phyloP scores from a whole-genome alignment of 805 yeast species.

The Saturnispora hagleri region DNA sequence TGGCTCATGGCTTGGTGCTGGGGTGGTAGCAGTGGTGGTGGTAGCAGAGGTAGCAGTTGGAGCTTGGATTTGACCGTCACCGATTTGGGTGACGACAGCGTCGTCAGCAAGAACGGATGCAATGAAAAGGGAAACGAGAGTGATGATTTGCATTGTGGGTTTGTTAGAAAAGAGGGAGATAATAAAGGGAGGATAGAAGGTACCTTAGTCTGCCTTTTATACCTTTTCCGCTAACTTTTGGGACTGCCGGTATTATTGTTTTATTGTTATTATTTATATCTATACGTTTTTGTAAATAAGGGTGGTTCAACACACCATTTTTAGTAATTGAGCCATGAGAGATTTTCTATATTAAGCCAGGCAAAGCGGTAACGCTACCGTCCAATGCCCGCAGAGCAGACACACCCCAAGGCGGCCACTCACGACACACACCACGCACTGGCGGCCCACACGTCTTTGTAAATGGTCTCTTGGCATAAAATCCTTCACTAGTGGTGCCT shows the following conservation, averaged over 20 bases:
- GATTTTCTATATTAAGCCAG: not conserved
- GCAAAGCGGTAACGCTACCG: not conserved
- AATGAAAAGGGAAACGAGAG: conserved; percentile 16
- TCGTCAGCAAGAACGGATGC: conserved; percentile 26
- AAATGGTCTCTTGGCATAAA: not conserved
- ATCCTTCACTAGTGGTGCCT: not conserved
- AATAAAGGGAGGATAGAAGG: too few relatives aligned
- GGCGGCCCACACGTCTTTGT: too few relatives aligned
- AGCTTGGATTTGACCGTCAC: conserved; percentile 54
- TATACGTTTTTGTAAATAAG: not conserved
- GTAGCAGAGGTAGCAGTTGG: conserved; percentile 7
- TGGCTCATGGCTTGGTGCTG: conserved; percentile 41
- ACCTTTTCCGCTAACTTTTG: not conserved
- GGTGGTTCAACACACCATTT: not conserved
- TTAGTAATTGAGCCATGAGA: not conserved
- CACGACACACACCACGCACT: too few relatives aligned
- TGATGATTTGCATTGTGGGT: conserved; percentile 16
- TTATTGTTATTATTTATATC: not conserved
- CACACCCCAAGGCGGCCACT: too few relatives aligned
- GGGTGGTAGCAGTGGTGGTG: conserved; percentile 16
- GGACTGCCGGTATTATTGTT: not conserved
- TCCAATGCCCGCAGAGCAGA: too few relatives aligned
- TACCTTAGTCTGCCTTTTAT: not conserved
- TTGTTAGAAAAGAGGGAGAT: too few relatives aligned
- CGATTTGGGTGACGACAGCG: conserved; percentile 43